phyloP scores from a whole-genome alignment of 768 basidiomycete species.

The Hypsizygus marmoreus region DNA sequence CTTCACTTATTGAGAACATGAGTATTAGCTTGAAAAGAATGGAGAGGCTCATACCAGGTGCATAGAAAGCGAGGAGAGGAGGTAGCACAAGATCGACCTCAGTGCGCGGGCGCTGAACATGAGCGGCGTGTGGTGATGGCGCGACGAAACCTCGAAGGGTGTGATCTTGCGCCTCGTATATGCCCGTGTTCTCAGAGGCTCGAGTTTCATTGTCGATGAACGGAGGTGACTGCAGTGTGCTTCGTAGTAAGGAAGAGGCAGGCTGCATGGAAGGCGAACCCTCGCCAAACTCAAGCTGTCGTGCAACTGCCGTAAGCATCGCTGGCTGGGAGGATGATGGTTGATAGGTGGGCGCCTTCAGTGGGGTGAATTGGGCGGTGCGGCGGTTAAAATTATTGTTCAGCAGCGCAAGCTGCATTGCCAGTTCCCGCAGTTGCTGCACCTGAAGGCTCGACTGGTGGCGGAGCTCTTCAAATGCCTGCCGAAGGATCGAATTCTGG shows the following conservation, averaged over 20 bases:
- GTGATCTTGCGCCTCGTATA: not conserved
- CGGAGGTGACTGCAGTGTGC: not conserved
- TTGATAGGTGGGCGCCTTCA: not conserved
- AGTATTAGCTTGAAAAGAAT: not conserved
- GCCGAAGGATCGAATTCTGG: not conserved
- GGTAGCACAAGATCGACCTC: conserved; percentile 4
- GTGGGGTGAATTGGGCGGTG: not conserved
- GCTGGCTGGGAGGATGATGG: not conserved
- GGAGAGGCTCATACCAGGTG: not conserved
- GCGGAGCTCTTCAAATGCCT: not conserved
- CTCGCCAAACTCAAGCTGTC: not conserved
- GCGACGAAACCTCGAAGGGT: conserved; percentile 1
- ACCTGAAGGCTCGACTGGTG: not conserved
- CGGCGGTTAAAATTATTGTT: not conserved
- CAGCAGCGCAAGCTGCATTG: not conserved
- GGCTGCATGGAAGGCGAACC: not conserved
- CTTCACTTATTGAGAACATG: not conserved
- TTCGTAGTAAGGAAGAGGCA: not conserved
- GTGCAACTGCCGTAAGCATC: not conserved
- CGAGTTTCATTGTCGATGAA: not conserved
- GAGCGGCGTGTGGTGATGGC: not conserved
- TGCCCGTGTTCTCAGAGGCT: not conserved
- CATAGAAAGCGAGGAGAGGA: not conserved
- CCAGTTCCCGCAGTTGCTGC: not conserved
- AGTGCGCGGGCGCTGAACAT: not conserved